Conservation (phyloP, 441 rosid species). For the Pelargonium fulgidum region DNA sequence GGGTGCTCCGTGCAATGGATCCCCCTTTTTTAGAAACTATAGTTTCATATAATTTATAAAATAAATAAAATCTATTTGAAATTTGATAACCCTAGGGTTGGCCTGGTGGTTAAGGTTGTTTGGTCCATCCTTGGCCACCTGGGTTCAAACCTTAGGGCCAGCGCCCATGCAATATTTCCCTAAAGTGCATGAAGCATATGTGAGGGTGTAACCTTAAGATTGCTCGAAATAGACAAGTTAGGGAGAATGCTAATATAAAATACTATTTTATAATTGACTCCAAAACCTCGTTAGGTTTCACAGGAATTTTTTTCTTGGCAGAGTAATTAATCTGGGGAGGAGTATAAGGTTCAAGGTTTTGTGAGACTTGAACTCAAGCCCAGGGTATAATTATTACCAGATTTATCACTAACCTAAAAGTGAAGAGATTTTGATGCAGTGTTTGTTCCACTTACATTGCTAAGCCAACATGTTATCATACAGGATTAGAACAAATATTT, state of each 20-base stretch:
- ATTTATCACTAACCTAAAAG: background rate
- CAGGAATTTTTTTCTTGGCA: background rate
- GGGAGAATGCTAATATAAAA: background rate
- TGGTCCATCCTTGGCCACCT: too few relatives aligned
- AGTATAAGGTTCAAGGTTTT: background rate
- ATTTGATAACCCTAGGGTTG: too few relatives aligned
- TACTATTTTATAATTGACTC: background rate
- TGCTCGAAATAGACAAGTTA: background rate
- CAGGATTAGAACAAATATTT: background rate
- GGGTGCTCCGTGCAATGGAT: too few relatives aligned
- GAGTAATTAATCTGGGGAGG: background rate
- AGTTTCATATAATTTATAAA: too few relatives aligned
- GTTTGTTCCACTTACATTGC: background rate
- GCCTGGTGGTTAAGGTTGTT: too few relatives aligned
- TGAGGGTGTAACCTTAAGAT: too few relatives aligned
- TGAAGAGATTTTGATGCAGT: background rate
- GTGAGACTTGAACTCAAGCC: background rate
- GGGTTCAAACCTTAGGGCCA: too few relatives aligned
- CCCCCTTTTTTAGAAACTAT: too few relatives aligned
- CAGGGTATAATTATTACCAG: background rate
- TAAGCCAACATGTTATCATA: background rate
- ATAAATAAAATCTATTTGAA: too few relatives aligned
- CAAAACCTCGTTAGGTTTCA: background rate
- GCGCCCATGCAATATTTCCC: too few relatives aligned
- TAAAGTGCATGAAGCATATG: too few relatives aligned